Conservation (phyloP, 2,329 filamentous ascomycete species). For the Lachnellula arida region DNA sequence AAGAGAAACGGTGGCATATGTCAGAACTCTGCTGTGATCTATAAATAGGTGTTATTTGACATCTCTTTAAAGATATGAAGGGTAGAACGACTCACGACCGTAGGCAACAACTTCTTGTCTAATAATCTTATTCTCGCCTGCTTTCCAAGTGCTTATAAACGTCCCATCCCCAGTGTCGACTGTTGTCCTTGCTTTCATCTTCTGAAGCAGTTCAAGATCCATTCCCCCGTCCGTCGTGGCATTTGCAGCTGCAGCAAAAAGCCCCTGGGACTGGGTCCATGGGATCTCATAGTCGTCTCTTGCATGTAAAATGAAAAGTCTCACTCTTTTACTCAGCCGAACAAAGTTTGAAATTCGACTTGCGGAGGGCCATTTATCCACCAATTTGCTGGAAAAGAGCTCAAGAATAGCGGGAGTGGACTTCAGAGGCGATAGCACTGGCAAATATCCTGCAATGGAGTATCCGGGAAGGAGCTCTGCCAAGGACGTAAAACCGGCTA, state of each 20-base stretch:
- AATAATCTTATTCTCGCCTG: conserved; percentile 29
- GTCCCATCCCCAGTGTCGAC: conserved; percentile 31
- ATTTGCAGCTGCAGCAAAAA: conserved; percentile 57
- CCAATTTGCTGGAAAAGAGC: conserved; percentile 56
- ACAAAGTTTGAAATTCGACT: conserved; percentile 58
- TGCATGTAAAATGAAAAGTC: conserved; percentile 73
- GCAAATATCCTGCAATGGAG: conserved; percentile 70
- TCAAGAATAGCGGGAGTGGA: conserved; percentile 60
- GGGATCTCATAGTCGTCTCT: conserved; percentile 79
- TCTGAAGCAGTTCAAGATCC: conserved; percentile 20
- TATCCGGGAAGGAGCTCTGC: conserved; percentile 70
- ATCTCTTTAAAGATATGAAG: background rate
- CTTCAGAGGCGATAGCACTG: conserved; percentile 71
- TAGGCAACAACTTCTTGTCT: conserved; percentile 30
- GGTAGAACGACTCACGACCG: conserved; percentile 26
- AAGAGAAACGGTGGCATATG: conserved; percentile 57
- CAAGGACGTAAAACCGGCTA: conserved; percentile 74
- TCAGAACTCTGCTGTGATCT: conserved; percentile 69
- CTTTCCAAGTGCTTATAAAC: conserved; percentile 32
- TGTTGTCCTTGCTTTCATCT: conserved; percentile 29
- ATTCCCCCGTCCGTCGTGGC: conserved; percentile 40
- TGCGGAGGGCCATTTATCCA: conserved; percentile 79
- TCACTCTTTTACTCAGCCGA: conserved; percentile 48
- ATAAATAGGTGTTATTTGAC: background rate
- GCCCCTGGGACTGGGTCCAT: conserved; percentile 60